These are phyloP conservation scores for Gossypium thurberi DNA, from an alignment of 345 rosid genomes.

Conservation along the genomic window DNA sequence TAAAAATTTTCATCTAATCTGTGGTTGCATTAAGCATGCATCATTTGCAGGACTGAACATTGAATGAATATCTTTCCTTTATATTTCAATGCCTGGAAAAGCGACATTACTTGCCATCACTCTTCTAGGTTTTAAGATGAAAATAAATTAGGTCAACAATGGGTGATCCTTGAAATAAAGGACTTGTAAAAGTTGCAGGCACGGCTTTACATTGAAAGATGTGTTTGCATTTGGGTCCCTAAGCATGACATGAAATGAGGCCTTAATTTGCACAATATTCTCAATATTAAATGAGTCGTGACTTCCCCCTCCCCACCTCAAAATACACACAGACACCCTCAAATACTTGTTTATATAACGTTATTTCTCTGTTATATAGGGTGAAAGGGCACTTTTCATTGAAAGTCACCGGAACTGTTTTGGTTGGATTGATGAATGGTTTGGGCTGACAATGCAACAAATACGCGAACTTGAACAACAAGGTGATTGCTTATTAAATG, in stretches of 20 bases:
- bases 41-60: neutral
- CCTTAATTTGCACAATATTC: neutral
- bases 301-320: neutral
- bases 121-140: neutral
- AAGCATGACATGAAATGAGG: neutral
- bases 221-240: neutral
- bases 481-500: slow-evolving; percentile 24
- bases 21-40: neutral
- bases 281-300: neutral
- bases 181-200: neutral
- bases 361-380: slow-evolving; percentile 26
- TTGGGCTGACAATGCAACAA: slow-evolving; percentile 46
- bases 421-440: slow-evolving; percentile 73
- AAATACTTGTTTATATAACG: neutral
- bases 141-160: neutral
- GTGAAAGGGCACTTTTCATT: slow-evolving; percentile 54
- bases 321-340: neutral
- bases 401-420: slow-evolving; percentile 53
- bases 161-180: neutral
- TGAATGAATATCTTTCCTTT: neutral
- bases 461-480: slow-evolving; percentile 41
- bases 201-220: neutral
- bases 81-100: neutral
- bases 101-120: neutral
- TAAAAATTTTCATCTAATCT: neutral